Conservation (phyloP, 352 stramenopile species). For the Phytophthora tentaculata region DNA sequence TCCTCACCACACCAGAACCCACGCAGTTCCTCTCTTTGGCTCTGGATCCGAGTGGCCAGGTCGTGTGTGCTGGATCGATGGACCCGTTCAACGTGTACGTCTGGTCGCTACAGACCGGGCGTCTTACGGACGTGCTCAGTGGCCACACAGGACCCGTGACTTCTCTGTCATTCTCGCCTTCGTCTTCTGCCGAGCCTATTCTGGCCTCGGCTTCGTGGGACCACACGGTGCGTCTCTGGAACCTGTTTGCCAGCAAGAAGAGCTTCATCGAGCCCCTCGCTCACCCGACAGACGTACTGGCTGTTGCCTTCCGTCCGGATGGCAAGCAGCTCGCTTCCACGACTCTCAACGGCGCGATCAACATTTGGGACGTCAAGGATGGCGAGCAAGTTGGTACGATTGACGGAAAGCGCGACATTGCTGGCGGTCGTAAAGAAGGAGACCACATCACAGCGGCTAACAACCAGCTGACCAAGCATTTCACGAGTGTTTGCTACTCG, state of each 20-base stretch:
- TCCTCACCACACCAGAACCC: constrained; percentile 96
- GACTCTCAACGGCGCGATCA: constrained; percentile 96
- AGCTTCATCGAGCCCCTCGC: constrained; percentile 95
- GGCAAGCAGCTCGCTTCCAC: constrained; percentile 96
- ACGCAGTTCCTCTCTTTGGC: constrained; percentile 98
- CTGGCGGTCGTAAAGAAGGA: constrained; percentile 87
- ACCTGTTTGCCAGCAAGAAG: constrained; percentile 98
- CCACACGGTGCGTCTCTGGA: constrained; percentile 98
- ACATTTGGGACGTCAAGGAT: constrained; percentile 98
- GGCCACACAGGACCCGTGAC: constrained; percentile 98
- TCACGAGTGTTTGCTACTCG: constrained; percentile 99
- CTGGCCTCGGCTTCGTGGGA: constrained; percentile 98
- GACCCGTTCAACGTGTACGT: constrained; percentile 99
- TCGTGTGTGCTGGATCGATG: constrained; percentile 94
- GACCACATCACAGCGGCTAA: constrained; percentile 88
- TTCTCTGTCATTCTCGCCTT: constrained; percentile 92
- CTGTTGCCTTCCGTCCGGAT: constrained; percentile 96
- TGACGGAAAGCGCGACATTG: constrained; percentile 97
- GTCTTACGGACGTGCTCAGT: constrained; percentile 97
- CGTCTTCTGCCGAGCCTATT: constrained; percentile 76
- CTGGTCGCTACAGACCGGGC: constrained; percentile 97
- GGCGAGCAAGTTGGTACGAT: constrained; percentile 96
- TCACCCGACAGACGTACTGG: constrained; percentile 97
- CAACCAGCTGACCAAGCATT: constrained; percentile 96
- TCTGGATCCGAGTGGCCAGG: constrained; percentile 97